Evolutionary conservation across 164 flowering plant genomes (phyloP).

Genomic region (Tinospora cordifolia): DNA sequence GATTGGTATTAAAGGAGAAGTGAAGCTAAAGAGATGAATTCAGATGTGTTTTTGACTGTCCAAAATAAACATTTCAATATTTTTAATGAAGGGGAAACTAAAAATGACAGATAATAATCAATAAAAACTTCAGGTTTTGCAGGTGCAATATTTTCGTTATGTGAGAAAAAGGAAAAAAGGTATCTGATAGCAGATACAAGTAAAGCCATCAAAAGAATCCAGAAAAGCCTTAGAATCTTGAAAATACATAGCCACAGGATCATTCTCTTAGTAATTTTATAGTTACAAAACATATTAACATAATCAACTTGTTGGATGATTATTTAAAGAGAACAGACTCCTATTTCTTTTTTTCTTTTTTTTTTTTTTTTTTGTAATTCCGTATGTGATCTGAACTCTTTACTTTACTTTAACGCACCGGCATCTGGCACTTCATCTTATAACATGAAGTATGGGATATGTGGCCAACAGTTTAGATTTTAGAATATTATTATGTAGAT

Average conservation of each 20-base stretch:
- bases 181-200: background rate
- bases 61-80: background rate
- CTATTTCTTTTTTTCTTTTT: too few species aligned
- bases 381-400: too few species aligned
- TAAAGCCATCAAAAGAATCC: background rate
- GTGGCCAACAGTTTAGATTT: too few species aligned
- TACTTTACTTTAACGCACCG: too few species aligned
- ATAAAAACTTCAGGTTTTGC: background rate
- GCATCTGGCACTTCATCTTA: too few species aligned
- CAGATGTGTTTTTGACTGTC: background rate
- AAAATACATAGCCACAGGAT: background rate
- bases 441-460: too few species aligned
- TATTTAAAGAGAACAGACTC: too few species aligned
- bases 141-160: background rate
- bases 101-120: background rate
- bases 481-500: too few species aligned
- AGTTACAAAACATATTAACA: too few species aligned
- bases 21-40: background rate
- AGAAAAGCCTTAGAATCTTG: background rate
- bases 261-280: background rate
- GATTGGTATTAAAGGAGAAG: background rate
- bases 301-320: too few species aligned
- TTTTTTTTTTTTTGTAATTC: too few species aligned
- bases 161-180: background rate
- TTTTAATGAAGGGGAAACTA: background rate